These are phyloP conservation scores for Dissophora ornata DNA, from an alignment of 192 early-diverging fungal genomes.

Conservation along the genomic window DNA sequence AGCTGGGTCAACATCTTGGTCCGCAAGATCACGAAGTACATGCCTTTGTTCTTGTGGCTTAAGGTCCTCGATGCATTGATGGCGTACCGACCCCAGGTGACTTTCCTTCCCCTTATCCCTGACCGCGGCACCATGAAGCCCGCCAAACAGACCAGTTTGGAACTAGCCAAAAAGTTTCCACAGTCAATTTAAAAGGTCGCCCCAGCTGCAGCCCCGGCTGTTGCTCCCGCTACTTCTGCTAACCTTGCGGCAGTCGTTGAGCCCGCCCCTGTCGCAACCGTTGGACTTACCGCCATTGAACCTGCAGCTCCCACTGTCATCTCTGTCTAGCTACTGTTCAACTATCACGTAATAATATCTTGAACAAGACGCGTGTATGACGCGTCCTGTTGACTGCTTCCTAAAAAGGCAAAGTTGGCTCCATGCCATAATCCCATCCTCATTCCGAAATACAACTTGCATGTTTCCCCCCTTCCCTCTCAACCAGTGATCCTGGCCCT, in stretches of 20 bases:
- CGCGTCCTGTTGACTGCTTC: no score
- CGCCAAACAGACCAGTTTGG: not conserved
- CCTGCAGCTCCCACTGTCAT: no score
- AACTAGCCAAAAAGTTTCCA: not conserved
- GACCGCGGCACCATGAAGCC: conserved; percentile 5
- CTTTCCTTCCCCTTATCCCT: conserved; percentile 6
- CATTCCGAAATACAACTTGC: not conserved
- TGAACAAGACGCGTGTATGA: no score
- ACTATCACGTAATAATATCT: no score
- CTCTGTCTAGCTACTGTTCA: no score
- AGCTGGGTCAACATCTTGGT: not conserved
- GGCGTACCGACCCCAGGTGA: conserved; percentile 1
- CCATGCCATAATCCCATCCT: no score
- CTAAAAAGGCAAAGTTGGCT: no score
- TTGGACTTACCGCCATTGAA: no score
- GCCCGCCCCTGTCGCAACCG: no score
- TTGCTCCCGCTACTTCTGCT: not conserved
- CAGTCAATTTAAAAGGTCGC: not conserved
- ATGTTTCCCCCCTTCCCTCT: not conserved
- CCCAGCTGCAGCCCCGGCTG: not conserved
- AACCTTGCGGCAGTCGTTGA: no score
- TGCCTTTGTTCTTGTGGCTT: conserved; percentile 12
- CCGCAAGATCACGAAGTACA: conserved; percentile 1
- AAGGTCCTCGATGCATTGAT: not conserved
- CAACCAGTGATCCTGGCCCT: not conserved